These are phyloP conservation scores for Phellinidium pouzarii DNA, from an alignment of 1,284 basidiomycete species.

Conservation along the genomic window DNA sequence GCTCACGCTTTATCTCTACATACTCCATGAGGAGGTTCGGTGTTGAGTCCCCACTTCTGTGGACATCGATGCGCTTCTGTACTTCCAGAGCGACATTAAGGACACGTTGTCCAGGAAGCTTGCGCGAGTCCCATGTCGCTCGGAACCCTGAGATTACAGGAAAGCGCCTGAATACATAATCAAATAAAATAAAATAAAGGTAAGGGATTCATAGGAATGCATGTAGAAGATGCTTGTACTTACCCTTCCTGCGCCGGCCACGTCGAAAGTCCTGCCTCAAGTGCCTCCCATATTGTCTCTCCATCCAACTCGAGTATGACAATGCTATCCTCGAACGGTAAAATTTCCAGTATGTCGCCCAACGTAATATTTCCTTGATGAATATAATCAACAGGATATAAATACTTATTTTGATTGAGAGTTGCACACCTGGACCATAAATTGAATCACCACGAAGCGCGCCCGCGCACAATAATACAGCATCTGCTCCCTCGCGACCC, in stretches of 20 bases:
- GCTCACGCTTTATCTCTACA: constrained; percentile 48
- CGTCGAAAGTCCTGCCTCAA: constrained; percentile 70
- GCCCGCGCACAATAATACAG: constrained; percentile 80
- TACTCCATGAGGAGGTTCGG: constrained; percentile 36
- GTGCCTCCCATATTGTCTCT: constrained; percentile 70
- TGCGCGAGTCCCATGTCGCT: constrained; percentile 81
- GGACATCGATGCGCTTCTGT: constrained; percentile 32
- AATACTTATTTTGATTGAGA: background rate
- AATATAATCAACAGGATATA: background rate
- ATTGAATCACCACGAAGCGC: constrained; percentile 81
- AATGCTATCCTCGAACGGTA: constrained; percentile 85
- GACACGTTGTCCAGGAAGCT: constrained; percentile 64
- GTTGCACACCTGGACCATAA: constrained; percentile 68
- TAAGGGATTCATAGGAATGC: constrained; percentile 5
- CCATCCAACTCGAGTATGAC: constrained; percentile 83
- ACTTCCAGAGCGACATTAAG: constrained; percentile 60
- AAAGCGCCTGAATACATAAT: constrained; percentile 75
- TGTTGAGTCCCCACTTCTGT: constrained; percentile 35
- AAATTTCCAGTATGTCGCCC: constrained; percentile 80
- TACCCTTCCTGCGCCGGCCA: constrained; percentile 92
- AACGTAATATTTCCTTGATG: constrained; percentile 66
- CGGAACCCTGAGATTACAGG: constrained; percentile 84
- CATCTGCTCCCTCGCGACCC: constrained; percentile 62
- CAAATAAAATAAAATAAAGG: constrained; percentile 10
- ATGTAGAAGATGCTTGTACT: background rate